A percentile compares a stretch with the other conserved stretches of the same genome.
Evolutionary conservation across 202 grass and related monocot species (phyloP).

Genomic region (Musa balbisiana): DNA sequence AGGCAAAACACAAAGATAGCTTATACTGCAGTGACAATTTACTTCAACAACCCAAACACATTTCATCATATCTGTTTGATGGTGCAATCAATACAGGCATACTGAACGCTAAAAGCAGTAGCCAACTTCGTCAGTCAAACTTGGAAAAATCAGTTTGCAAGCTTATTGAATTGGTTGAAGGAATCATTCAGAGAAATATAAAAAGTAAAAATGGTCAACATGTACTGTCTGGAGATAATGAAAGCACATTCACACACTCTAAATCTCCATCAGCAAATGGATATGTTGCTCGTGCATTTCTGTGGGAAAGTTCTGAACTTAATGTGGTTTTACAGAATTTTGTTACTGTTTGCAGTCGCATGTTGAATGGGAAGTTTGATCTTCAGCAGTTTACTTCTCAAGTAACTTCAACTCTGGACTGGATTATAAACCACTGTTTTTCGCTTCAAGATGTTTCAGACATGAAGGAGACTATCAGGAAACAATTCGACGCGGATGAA

Average conservation of each 20-base stretch:
- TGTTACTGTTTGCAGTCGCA: constrained; percentile 53
- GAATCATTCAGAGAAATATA: constrained; percentile 55
- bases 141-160: constrained; percentile 43
- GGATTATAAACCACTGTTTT: constrained; percentile 80
- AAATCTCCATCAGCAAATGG: constrained; percentile 22
- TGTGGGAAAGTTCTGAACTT: constrained; percentile 74
- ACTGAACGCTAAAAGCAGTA: constrained; percentile 11
- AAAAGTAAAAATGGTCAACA: constrained; percentile 32
- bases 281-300: constrained; percentile 72
- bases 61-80: not conserved
- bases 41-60: not conserved
- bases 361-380: constrained; percentile 46
- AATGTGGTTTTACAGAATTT: constrained; percentile 55
- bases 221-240: constrained; percentile 25
- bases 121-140: constrained; percentile 27
- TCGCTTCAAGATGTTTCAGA: constrained; percentile 89
- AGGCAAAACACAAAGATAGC: not conserved
- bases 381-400: constrained; percentile 56
- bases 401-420: constrained; percentile 52
- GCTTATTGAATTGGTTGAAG: constrained; percentile 73
- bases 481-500: constrained; percentile 40
- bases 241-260: not conserved
- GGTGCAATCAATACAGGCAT: not conserved
- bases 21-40: not conserved
- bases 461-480: constrained; percentile 61